phyloP scores from a whole-genome alignment of 2,329 filamentous ascomycete genomes.

The Colletotrichum somersetense region DNA sequence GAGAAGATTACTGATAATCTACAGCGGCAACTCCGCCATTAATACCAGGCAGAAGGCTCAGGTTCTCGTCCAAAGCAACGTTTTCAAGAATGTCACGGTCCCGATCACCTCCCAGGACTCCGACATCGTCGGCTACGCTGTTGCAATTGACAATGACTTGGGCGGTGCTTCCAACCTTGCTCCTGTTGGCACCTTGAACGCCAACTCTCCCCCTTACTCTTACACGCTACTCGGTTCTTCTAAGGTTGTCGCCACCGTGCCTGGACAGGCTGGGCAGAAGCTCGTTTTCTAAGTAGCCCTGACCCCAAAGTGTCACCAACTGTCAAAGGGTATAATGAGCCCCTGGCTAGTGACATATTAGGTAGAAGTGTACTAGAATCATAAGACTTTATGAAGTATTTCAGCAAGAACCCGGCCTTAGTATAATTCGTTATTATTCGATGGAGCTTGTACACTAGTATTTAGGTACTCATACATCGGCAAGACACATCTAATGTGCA shows the following conservation, averaged over 20 bases:
- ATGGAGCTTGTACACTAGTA: not conserved
- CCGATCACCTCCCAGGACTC: constrained; percentile 50
- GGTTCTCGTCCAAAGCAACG: constrained; percentile 65
- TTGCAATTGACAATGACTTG: constrained; percentile 34
- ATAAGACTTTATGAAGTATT: not conserved
- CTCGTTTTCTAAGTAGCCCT: constrained; percentile 40
- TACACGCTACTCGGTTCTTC: constrained; percentile 56
- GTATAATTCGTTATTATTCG: not conserved
- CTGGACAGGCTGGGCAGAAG: constrained; percentile 51
- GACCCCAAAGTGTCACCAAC: too few relatives aligned
- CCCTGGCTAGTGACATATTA: too few relatives aligned
- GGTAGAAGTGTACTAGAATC: fast-evolving
- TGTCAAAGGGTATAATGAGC: not conserved
- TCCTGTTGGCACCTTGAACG: constrained; percentile 57
- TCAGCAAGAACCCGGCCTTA: not conserved
- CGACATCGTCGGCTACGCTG: constrained; percentile 33
- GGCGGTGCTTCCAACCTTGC: constrained; percentile 33
- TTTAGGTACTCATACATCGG: not conserved
- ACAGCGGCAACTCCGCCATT: constrained; percentile 59
- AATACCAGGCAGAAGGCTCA: constrained; percentile 67
- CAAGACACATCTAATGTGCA: not conserved
- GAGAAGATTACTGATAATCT: not conserved
- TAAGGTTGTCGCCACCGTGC: constrained; percentile 58
- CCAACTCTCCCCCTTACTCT: constrained; percentile 63
- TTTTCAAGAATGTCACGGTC: constrained; percentile 46